Percentiles rank a stretch among this genome's conserved stretches.
phyloP scores from a whole-genome alignment of 495 filamentous ascomycete species.

The Viridothelium virens region DNA sequence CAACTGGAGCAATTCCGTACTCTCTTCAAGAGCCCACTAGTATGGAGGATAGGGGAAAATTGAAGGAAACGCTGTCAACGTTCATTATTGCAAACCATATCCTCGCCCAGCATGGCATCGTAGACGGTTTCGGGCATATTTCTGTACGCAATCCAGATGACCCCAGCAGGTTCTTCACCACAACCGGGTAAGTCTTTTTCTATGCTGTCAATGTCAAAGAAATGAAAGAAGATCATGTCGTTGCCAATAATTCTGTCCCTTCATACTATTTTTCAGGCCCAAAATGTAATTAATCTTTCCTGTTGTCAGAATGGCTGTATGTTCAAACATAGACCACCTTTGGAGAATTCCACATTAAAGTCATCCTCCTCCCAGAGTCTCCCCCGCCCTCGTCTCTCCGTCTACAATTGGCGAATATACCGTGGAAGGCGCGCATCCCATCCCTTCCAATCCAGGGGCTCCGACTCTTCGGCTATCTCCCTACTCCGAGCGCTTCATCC shows the following conservation, averaged over 20 bases:
- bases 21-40: background rate
- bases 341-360: background rate
- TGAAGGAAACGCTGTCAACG: background rate
- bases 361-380: constrained; percentile 21
- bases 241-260: background rate
- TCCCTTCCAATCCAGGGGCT: constrained; percentile 1
- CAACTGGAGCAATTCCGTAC: no score
- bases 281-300: no score
- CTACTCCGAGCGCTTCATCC: constrained; percentile 34
- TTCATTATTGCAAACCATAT: background rate
- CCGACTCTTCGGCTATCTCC: constrained; percentile 14
- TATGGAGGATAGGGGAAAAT: background rate
- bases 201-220: background rate
- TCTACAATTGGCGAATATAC: constrained; percentile 32
- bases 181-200: background rate
- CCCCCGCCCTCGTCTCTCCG: constrained; percentile 30
- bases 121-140: constrained; percentile 27
- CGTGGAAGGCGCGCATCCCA: constrained; percentile 28
- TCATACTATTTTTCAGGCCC: background rate
- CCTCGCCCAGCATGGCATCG: background rate
- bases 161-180: constrained; percentile 28
- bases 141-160: constrained; percentile 34
- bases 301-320: no score
- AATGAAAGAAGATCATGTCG: background rate
- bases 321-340: background rate